phyloP scores from a whole-genome alignment of 192 early-diverging fungal species.

The Coemansia sp. region DNA sequence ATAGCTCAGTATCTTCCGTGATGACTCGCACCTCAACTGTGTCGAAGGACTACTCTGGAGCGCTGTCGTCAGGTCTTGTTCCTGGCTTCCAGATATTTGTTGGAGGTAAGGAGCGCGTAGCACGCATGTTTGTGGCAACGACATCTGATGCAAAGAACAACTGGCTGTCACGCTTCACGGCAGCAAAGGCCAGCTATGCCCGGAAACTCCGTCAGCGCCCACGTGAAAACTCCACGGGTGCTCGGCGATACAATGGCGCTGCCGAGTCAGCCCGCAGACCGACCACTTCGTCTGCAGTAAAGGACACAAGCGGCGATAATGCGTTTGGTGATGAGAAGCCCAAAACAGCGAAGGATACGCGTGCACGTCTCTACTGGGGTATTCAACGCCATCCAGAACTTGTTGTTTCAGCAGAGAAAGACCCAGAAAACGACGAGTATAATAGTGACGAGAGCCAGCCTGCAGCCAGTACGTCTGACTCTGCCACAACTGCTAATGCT shows the following conservation, averaged over 20 bases:
- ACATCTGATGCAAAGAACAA: slow-evolving; percentile 56
- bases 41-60: slow-evolving; percentile 58
- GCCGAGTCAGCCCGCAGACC: slow-evolving; percentile 8
- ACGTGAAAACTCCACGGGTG: slow-evolving; percentile 32
- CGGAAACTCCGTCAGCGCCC: slow-evolving; percentile 51
- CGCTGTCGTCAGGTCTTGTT: slow-evolving; percentile 51
- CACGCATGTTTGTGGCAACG: slow-evolving; percentile 59
- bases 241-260: slow-evolving; percentile 22
- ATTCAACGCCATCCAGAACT: slow-evolving; percentile 59
- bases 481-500: no score
- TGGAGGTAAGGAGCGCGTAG: slow-evolving; percentile 47
- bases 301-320: slow-evolving; percentile 19
- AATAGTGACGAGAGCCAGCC: neutral
- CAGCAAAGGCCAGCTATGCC: slow-evolving; percentile 56
- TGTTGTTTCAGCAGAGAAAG: slow-evolving; percentile 15
- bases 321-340: slow-evolving; percentile 26
- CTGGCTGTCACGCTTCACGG: slow-evolving; percentile 58
- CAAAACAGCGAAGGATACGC: slow-evolving; percentile 33
- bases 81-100: slow-evolving; percentile 59
- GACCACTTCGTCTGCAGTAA: slow-evolving; percentile 15
- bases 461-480: neutral
- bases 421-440: neutral
- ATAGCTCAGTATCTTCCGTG: slow-evolving; percentile 55
- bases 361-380: slow-evolving; percentile 58
- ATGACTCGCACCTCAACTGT: slow-evolving; percentile 58